A percentile compares a stretch with the other conserved stretches of the same genome.
phyloP scores from a whole-genome alignment of 179 eudicot genomes.

The Camellia oleifera region DNA sequence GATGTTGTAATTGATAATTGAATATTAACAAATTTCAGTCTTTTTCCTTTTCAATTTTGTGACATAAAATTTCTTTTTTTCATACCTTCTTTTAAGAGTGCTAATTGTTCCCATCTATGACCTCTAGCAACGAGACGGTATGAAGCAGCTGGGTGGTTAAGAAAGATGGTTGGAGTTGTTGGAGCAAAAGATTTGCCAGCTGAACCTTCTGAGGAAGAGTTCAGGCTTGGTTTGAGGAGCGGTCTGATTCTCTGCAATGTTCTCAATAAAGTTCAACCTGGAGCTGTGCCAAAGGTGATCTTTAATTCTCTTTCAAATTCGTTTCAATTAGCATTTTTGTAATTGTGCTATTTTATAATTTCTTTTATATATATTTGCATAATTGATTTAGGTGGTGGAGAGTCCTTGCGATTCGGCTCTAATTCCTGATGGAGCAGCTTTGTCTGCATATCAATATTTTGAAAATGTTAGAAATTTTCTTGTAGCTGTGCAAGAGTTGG shows the following conservation, averaged over 20 bases:
- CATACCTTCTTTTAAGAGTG: neutral
- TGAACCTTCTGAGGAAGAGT: conserved; percentile 94
- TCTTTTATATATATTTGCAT: conserved; percentile 8
- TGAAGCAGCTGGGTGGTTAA: conserved; percentile 90
- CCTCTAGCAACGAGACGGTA: conserved; percentile 69
- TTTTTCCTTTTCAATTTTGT: neutral
- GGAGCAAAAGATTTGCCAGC: conserved; percentile 86
- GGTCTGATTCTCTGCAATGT: conserved; percentile 89
- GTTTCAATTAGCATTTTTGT: neutral
- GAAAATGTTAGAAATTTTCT: conserved; percentile 94
- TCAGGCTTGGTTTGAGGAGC: conserved; percentile 82
- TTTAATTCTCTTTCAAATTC: neutral
- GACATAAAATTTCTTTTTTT: neutral
- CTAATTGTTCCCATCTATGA: conserved; percentile 12
- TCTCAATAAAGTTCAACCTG: conserved; percentile 83
- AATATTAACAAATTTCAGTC: neutral
- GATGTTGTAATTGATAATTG: neutral
- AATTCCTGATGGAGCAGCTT: conserved; percentile 92
- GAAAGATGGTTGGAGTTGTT: conserved; percentile 86
- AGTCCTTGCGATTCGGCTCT: conserved; percentile 68
- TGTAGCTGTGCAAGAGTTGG: conserved; percentile 68
- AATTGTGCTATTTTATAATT: neutral
- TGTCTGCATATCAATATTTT: conserved; percentile 86
- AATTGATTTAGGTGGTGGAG: conserved; percentile 73
- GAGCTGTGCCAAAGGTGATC: conserved; percentile 80